Evolutionary conservation across 2,329 filamentous ascomycete genomes (phyloP), one percentile per base, ranked within the genome.

Genomic region (Sclerotinia minor): DNA sequence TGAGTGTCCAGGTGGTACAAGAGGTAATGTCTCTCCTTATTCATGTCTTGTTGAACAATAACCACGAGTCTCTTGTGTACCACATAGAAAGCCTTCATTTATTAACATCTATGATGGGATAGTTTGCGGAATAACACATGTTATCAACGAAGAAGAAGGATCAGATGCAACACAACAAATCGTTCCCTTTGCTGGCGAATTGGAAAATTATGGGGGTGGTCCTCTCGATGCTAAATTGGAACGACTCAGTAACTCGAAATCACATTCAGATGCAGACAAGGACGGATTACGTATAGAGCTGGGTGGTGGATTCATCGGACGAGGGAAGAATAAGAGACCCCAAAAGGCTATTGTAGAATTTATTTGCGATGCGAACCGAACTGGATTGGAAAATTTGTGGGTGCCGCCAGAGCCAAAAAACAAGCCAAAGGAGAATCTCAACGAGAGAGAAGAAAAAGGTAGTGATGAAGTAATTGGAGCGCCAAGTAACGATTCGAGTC

Each of bases 261-360:
- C 87, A 19, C 83, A 88, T 71, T 80, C 84, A 2, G 90, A 94
- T 75, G 80, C 85, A 4, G 82, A 86, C 29, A 87, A 87, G 70
- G 87, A 95, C 73, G 94, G 94, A 1, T 75, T 97, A 15, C 84
- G 87, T 21, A 78, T 95, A 1, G 86, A 89, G 69, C 78, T 97
- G 61, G 81, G 83, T 68, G 87, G 88, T n/a, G 86, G 87, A 19
- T 82, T 80, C 57, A 81, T 53, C 29, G 84, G 70, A 85, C 84
- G 17, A 78, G 81, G 58, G 83, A 83, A 63, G 77, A 80, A 83
- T 60, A 81, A 83, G 66, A 80, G 80, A 38, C 81, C 86, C 69
- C 91, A 96, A 78, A 88, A 87, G 75, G 92, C 93, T 4, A 84
- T 96, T 13, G 86, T 98, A 65, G 91, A 96, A 75, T 93, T 98